Evolutionary conservation across 345 rosid species (phyloP), one percentile per base, ranked within the genome.

Genomic region (Trapa bicornis): DNA sequence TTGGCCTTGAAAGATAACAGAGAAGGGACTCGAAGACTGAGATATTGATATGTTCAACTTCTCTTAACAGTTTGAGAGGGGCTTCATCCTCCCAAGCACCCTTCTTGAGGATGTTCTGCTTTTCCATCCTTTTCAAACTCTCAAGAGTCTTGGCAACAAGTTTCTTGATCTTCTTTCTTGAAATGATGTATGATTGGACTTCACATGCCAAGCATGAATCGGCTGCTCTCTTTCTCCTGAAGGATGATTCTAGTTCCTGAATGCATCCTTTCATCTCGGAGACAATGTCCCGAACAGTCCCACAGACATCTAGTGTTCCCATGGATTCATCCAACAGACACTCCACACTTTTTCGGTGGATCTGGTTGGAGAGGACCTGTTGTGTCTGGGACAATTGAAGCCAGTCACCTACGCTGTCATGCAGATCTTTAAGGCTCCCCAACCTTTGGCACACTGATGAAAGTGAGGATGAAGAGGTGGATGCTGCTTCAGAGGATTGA

Each of bases 251-350:
- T 0, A 71, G 64, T 2, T 65, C 68, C 22, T 42, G 68, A 17
- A 56, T 4, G 10, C 41, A 47, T 39, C 42, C 73, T 43, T 65
- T 71, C 9, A n/a, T 48, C 57, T 47, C 54, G 4, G 58, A 73
- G 63, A 71, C 33, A 11, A 66, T 17, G 14, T 71, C 70, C 5
- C 57, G 60, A 13, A 75, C 22, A 3, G 52, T 45, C 12, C 60
- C 56, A 3, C 72, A 70, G 3, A 70, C 50, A 32, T 68, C 77
- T n/a, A 79, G 37, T 0, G 58, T 41, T 74, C 50, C 61, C 16
- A 72, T 68, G 53, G 81, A 75, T 72, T 74, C 64, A 65, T 72
- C 75, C 70, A 78, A 65, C 50, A 52, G 13, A 32, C 67, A 54
- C 11, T 64, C 73, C 0, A 41, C 16, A 0, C 17, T 36, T 36